Conservation (phyloP, 805 yeast species). For the Komagataella populi region DNA sequence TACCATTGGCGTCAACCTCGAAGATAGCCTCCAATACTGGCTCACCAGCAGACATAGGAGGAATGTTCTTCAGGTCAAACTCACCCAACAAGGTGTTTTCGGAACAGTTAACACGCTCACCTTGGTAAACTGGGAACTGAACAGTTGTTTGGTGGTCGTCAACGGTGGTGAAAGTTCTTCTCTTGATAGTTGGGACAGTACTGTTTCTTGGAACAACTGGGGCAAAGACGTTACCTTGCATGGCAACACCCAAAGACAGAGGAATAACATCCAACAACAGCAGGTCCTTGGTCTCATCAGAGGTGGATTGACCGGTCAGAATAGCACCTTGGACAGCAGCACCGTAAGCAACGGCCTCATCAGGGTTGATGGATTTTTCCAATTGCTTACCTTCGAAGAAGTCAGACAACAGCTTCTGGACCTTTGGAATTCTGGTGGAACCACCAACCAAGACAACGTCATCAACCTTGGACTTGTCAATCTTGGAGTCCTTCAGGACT, state of each 20-base stretch:
- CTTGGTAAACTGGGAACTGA: slow-evolving; percentile 98
- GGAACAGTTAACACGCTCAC: slow-evolving; percentile 98
- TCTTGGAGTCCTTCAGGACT: slow-evolving; percentile 82
- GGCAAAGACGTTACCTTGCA: slow-evolving; percentile 98
- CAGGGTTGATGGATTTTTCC: slow-evolving; percentile 93
- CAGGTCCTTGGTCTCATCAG: slow-evolving; percentile 89
- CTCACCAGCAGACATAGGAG: slow-evolving; percentile 98
- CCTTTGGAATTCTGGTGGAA: slow-evolving; percentile 96
- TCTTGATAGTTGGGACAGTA: slow-evolving; percentile 97
- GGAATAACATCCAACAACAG: slow-evolving; percentile 96
- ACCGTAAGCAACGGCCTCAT: slow-evolving; percentile 98
- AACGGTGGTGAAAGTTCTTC: slow-evolving; percentile 97
- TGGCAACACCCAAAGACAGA: slow-evolving; percentile 97
- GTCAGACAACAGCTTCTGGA: slow-evolving; percentile 90
- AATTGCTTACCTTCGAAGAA: slow-evolving; percentile 97
- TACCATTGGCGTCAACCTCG: slow-evolving; percentile 99
- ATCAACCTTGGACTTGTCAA: slow-evolving; percentile 73
- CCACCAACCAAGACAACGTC: slow-evolving; percentile 98
- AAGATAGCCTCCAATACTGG: slow-evolving; percentile 98
- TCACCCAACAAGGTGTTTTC: slow-evolving; percentile 98
- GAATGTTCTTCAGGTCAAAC: slow-evolving; percentile 95
- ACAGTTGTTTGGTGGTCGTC: slow-evolving; percentile 98
- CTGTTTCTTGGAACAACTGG: slow-evolving; percentile 99
- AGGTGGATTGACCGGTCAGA: slow-evolving; percentile 76
- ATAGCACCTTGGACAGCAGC: slow-evolving; percentile 98